phyloP scores from a whole-genome alignment of 2,329 filamentous ascomycete genomes.

The Alternaria hordeiaustralica region DNA sequence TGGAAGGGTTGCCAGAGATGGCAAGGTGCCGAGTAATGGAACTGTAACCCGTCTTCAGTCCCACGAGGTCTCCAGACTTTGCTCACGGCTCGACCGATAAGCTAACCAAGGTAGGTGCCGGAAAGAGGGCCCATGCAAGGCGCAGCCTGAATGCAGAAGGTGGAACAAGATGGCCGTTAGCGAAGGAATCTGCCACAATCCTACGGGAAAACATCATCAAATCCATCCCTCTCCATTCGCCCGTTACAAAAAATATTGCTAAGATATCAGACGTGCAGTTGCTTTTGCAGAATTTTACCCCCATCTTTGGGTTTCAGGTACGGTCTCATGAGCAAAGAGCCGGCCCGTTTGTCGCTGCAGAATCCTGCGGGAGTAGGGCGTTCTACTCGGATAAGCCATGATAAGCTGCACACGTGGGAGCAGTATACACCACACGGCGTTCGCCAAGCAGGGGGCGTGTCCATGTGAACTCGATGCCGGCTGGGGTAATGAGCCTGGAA shows the following conservation, averaged over 20 bases:
- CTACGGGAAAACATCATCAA: conserved; percentile 16
- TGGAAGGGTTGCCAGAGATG: conserved; percentile 6
- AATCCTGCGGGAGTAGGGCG: conserved; percentile 14
- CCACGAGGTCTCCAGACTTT: neutral
- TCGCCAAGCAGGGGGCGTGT: conserved; percentile 36
- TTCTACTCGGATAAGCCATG: conserved; percentile 32
- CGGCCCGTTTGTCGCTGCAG: conserved; percentile 7
- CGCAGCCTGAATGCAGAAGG: conserved; percentile 23
- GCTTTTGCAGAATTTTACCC: conserved; percentile 4
- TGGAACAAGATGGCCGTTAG: conserved; percentile 13
- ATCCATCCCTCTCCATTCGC: conserved; percentile 10
- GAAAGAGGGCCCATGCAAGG: conserved; percentile 4
- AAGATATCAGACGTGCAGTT: neutral
- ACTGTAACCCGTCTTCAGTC: neutral
- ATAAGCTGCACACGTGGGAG: conserved; percentile 45
- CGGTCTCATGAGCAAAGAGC: conserved; percentile 7
- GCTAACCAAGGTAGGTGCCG: neutral
- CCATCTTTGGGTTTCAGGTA: conserved; percentile 14
- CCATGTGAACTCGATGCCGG: conserved; percentile 39
- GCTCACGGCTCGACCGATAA: conserved; percentile 8
- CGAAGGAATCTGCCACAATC: conserved; percentile 16
- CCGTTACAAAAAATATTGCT: neutral
- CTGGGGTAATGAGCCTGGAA: conserved; percentile 26
- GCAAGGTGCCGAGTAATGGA: neutral
- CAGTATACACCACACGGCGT: conserved; percentile 23